Conservation (phyloP, 345 rosid genomes). For the Eucalyptus decipiens region DNA sequence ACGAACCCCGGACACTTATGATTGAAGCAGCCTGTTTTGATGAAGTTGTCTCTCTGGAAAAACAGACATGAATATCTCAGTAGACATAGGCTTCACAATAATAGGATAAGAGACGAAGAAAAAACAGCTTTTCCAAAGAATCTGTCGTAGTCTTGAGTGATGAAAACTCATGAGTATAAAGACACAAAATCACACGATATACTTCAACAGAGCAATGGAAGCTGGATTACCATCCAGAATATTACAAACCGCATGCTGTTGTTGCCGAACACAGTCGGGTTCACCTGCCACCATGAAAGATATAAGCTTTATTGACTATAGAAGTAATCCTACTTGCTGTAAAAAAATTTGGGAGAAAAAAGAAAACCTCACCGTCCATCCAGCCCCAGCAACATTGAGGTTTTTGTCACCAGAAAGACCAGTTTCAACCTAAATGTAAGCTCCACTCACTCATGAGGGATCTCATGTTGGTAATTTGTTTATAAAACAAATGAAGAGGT, state of each 20-base stretch:
- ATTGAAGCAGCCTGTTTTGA: background rate
- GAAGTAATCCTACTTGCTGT: background rate
- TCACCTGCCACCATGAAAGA: background rate
- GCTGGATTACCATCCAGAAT: background rate
- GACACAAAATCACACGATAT: fast-evolving
- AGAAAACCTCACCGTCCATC: background rate
- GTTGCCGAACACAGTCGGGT: background rate
- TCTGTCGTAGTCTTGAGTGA: fast-evolving
- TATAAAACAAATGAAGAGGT: too few species aligned
- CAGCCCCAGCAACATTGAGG: background rate
- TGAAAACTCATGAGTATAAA: background rate
- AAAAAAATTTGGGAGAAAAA: background rate
- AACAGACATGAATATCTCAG: background rate
- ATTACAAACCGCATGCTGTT: background rate
- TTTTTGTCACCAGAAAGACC: background rate
- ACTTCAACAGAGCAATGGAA: background rate
- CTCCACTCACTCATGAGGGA: background rate
- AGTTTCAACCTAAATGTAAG: background rate
- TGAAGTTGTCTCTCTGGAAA: background rate
- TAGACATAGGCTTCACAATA: background rate
- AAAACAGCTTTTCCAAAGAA: background rate
- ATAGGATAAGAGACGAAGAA: background rate
- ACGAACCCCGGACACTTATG: background rate
- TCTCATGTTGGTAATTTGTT: background rate
- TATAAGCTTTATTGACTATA: background rate